phyloP scores from a whole-genome alignment of 2,329 filamentous ascomycete genomes.

The Colletotrichum sp. region DNA sequence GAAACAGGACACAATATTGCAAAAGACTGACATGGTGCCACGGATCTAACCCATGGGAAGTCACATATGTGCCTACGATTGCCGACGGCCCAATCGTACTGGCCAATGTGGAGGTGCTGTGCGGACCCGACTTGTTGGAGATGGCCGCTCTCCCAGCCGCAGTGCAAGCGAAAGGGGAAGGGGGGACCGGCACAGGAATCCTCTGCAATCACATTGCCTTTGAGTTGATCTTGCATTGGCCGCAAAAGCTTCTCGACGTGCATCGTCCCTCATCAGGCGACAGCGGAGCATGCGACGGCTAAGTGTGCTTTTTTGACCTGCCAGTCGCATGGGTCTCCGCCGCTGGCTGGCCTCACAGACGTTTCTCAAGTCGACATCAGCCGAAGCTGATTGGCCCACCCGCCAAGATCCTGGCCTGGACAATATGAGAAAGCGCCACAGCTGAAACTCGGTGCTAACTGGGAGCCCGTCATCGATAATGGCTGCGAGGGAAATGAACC shows the following conservation, averaged over 20 bases:
- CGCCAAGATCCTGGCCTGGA: slow-evolving; percentile 27
- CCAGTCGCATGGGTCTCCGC: slow-evolving; percentile 7
- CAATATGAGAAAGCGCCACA: slow-evolving; percentile 38
- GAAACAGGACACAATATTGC: neutral
- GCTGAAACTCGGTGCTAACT: slow-evolving; percentile 34
- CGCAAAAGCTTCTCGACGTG: neutral
- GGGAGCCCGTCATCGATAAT: neutral
- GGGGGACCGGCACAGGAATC: neutral
- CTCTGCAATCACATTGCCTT: neutral
- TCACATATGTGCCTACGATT: slow-evolving; percentile 33
- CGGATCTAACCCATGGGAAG: slow-evolving; percentile 33
- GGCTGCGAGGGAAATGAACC: neutral
- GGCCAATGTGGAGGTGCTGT: slow-evolving; percentile 2
- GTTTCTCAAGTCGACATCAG: neutral
- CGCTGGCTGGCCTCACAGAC: slow-evolving; percentile 28
- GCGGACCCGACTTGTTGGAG: slow-evolving; percentile 9
- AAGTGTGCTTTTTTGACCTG: neutral
- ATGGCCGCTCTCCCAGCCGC: neutral
- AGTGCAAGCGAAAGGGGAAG: neutral
- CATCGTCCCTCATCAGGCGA: slow-evolving; percentile 6
- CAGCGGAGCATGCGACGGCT: slow-evolving; percentile 1
- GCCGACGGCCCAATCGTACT: slow-evolving; percentile 23
- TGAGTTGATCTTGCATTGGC: neutral
- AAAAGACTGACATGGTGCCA: slow-evolving; percentile 21
- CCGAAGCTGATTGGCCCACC: slow-evolving; percentile 32